Evolutionary conservation across 441 rosid species (phyloP), one percentile per base, ranked within the genome.

Genomic region (Pelargonium fulgidum): DNA sequence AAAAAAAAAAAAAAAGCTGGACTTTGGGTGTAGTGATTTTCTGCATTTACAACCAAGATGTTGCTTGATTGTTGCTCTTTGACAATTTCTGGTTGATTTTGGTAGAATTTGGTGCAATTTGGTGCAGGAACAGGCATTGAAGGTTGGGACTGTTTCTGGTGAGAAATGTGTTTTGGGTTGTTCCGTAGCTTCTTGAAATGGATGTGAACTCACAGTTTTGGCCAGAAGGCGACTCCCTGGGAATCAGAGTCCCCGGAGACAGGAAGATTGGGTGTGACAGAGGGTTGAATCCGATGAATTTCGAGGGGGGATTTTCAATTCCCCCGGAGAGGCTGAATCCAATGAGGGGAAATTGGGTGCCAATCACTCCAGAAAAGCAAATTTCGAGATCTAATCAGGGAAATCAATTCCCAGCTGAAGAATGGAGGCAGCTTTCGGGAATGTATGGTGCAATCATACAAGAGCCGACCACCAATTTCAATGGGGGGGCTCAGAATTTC

Each of bases 351-450:
- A 52, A 81, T 68, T 92, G 85, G 87, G 61, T 81, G 54, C 93
- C 92, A 0, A 7, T 68, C 17, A 86, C 95, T 13, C 88, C 90
- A 1, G 76, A 69, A 42, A 87, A 83, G 70, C 84, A 81, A 0
- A 54, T 82, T 68, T 77, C 68, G n/a, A 69, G 79, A 81, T 71
- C 87, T 1, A 72, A 71, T 59, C 64, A 24, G 36, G 14, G 36
- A 10, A 22, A 68, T 67, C 70, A 0, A 65, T 71, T 11, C 76
- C 63, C n/a, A 3, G 7, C 59, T 1, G 36, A 59, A 11, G 64
- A 59, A 59, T 59, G 64, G 64, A 7, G 22, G 2, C 7, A 0
- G 75, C 73, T 66, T 75, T 66, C n/a, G 48, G 76, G 63, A 71
- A 72, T 59, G 81, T 33, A 64, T 54, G 64, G 79, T 69, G 61